phyloP scores from a whole-genome alignment of 2,329 filamentous ascomycete genomes.

The Paramyrothecium sp. region DNA sequence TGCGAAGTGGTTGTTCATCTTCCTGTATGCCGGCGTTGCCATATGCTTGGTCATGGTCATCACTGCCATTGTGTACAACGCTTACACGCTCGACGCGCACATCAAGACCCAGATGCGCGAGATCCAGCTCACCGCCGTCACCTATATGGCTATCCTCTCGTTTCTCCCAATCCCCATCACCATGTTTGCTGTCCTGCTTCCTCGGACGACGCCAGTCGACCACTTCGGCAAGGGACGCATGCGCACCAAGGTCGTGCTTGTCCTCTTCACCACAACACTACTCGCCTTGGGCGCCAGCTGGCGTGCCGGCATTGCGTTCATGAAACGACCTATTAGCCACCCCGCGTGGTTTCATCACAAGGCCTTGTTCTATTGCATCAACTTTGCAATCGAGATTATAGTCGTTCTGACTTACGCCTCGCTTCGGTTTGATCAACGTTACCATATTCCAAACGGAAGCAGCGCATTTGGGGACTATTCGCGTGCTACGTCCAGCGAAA shows the following conservation, averaged over 20 bases:
- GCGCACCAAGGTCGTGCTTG: conserved; percentile 63
- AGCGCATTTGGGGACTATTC: conserved; percentile 53
- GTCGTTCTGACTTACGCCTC: conserved; percentile 67
- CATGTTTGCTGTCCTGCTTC: conserved; percentile 48
- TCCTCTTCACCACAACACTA: conserved; percentile 57
- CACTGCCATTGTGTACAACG: conserved; percentile 58
- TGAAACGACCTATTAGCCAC: conserved; percentile 42
- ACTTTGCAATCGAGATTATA: conserved; percentile 71
- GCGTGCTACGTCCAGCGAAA: conserved; percentile 5
- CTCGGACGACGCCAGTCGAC: conserved; percentile 43
- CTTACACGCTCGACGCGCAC: conserved; percentile 60
- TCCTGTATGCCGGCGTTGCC: conserved; percentile 57
- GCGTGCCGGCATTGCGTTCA: conserved; percentile 59
- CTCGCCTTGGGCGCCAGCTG: conserved; percentile 70
- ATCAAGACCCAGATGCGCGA: conserved; percentile 53
- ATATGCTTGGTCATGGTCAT: conserved; percentile 66
- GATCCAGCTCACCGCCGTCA: conserved; percentile 65
- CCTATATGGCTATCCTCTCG: conserved; percentile 58
- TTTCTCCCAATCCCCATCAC: conserved; percentile 61
- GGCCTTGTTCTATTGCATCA: conserved; percentile 76
- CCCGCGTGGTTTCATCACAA: conserved; percentile 72
- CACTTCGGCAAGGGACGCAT: conserved; percentile 62
- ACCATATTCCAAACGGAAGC: conserved; percentile 71
- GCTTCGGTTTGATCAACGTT: conserved; percentile 70
- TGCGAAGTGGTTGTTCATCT: conserved; percentile 51